phyloP scores from a whole-genome alignment of 768 basidiomycete species.

The Leccinum obscurum region DNA sequence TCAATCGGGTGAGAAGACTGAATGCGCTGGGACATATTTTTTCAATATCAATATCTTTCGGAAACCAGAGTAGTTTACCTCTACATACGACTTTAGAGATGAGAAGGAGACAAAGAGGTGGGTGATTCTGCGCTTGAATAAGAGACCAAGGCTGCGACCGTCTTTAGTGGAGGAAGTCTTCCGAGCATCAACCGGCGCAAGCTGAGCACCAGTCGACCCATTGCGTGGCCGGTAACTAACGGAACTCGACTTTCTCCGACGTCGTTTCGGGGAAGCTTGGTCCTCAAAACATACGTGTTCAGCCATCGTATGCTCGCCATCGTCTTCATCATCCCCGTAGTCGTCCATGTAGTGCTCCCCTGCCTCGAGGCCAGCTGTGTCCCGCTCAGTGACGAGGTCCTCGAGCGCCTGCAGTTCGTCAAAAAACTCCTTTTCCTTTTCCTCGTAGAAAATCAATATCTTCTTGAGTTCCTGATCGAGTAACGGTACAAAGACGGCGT shows the following conservation, averaged over 20 bases:
- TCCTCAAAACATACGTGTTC: constrained; percentile 32
- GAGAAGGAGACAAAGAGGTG: constrained; percentile 75
- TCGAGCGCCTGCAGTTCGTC: not conserved
- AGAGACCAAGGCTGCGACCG: constrained; percentile 47
- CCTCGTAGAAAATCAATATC: not conserved
- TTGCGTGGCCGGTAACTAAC: constrained; percentile 26
- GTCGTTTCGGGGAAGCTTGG: constrained; percentile 27
- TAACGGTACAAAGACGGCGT: not conserved
- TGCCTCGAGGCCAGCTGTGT: not conserved
- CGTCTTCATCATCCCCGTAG: constrained; percentile 50
- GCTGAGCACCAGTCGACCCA: constrained; percentile 13
- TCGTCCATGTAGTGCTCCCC: constrained; percentile 31
- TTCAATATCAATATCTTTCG: too few relatives aligned
- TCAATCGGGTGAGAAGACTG: too few relatives aligned
- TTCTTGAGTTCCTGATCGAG: not conserved
- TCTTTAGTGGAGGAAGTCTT: constrained; percentile 21
- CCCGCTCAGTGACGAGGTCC: not conserved
- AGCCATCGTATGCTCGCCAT: constrained; percentile 33
- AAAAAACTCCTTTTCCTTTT: not conserved
- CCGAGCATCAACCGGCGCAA: constrained; percentile 6
- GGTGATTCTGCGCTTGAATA: constrained; percentile 90
- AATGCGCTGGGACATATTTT: too few relatives aligned
- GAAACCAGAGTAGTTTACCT: too few relatives aligned
- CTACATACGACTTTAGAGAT: constrained; percentile 28
- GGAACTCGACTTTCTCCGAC: constrained; percentile 38